Conservation (phyloP, 352 stramenopile genomes). For the Aphanomyces cochlioides region DNA sequence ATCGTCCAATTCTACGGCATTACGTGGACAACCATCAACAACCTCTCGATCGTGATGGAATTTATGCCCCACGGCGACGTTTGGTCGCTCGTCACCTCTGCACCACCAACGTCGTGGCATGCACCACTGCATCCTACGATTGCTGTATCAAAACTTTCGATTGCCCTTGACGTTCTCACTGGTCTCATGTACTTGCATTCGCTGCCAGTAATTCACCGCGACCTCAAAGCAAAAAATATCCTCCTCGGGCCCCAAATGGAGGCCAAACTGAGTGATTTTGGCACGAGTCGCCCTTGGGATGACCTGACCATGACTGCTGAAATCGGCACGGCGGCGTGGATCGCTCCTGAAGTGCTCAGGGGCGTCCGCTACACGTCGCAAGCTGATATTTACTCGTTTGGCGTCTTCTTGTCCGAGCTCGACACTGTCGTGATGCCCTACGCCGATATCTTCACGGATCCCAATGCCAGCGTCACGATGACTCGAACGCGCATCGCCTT, state of each 20-base stretch:
- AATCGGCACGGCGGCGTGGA: slow-evolving; percentile 28
- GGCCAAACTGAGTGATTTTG: slow-evolving; percentile 31
- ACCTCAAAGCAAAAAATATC: slow-evolving; percentile 30
- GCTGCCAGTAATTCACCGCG: slow-evolving; percentile 41
- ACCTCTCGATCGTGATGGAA: slow-evolving; percentile 50
- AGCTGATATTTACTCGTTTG: slow-evolving; percentile 74
- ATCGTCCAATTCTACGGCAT: slow-evolving; percentile 52
- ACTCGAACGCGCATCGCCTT: slow-evolving; percentile 24
- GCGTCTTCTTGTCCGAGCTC: slow-evolving; percentile 63
- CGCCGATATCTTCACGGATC: background rate
- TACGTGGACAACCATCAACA: slow-evolving; percentile 46
- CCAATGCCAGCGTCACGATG: slow-evolving; percentile 10
- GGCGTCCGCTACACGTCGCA: slow-evolving; percentile 54
- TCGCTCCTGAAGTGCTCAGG: slow-evolving; percentile 27
- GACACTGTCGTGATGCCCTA: slow-evolving; percentile 43
- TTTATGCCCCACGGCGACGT: slow-evolving; percentile 54
- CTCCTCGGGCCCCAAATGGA: slow-evolving; percentile 18
- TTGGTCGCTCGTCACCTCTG: slow-evolving; percentile 40
- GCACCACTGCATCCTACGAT: background rate
- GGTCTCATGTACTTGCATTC: slow-evolving; percentile 46
- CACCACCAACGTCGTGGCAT: slow-evolving; percentile 25
- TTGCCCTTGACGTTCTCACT: slow-evolving; percentile 42
- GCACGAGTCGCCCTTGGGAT: slow-evolving; percentile 13
- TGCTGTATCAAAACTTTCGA: slow-evolving; percentile 35
- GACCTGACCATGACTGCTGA: slow-evolving; percentile 30